phyloP scores from a whole-genome alignment of 768 basidiomycete species.

The Rhizopogon vesiculosus region DNA sequence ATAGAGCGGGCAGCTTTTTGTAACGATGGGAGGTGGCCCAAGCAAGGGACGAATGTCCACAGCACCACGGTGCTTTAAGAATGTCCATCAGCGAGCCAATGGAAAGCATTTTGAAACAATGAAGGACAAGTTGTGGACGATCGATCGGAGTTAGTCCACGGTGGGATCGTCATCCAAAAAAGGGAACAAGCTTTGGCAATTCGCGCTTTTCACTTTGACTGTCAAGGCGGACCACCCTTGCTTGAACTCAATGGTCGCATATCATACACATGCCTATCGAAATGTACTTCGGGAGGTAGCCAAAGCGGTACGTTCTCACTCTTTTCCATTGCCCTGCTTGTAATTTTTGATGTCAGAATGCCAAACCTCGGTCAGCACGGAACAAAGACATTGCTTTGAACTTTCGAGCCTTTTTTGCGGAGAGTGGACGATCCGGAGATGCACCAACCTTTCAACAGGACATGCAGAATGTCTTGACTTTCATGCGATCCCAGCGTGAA shows the following conservation, averaged over 20 bases:
- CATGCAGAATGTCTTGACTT: slow-evolving; percentile 56
- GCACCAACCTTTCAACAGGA: slow-evolving; percentile 35
- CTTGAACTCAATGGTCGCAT: slow-evolving; percentile 12
- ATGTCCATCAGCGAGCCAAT: too few relatives aligned
- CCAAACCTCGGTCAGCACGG: slow-evolving; percentile 28
- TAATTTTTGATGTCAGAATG: slow-evolving; percentile 26
- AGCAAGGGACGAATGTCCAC: background rate
- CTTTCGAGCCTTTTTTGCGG: slow-evolving; percentile 53
- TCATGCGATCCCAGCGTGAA: slow-evolving; percentile 68
- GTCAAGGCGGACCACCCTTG: background rate
- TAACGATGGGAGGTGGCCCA: background rate
- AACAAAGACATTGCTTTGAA: slow-evolving; percentile 41
- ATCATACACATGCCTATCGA: slow-evolving; percentile 20
- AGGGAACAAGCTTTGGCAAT: slow-evolving; percentile 10
- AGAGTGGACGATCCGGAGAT: slow-evolving; percentile 21
- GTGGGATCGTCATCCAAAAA: slow-evolving; percentile 5
- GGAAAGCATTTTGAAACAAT: slow-evolving; percentile 14
- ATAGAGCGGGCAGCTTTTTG: background rate
- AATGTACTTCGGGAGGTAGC: slow-evolving; percentile 24
- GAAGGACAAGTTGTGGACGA: background rate
- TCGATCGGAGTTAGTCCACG: too few relatives aligned
- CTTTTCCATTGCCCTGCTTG: slow-evolving; percentile 1
- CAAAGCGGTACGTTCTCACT: slow-evolving; percentile 15
- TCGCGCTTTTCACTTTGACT: background rate
- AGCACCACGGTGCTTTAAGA: background rate